These are phyloP conservation scores for Cetradonia linearis DNA, from an alignment of 495 filamentous ascomycete species.

Conservation along the genomic window DNA sequence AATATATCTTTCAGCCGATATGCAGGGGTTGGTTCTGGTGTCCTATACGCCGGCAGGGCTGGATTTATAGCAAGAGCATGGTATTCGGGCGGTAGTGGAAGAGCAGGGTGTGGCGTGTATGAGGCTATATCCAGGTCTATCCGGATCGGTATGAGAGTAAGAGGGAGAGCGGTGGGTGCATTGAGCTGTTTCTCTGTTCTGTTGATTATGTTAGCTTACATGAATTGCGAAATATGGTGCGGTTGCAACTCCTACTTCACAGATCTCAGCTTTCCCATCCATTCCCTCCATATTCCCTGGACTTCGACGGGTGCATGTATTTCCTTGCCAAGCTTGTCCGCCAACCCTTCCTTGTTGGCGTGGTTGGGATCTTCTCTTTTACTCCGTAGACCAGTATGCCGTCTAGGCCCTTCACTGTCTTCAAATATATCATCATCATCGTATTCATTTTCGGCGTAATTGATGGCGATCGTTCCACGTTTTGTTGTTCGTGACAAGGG, in stretches of 20 bases:
- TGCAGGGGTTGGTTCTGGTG: constrained; percentile 64
- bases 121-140: constrained; percentile 86
- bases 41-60: constrained; percentile 61
- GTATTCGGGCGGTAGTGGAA: constrained; percentile 54
- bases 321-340: constrained; percentile 78
- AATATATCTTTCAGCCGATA: constrained; percentile 89
- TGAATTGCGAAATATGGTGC: neutral
- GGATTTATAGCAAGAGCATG: constrained; percentile 54
- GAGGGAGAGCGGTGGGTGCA: constrained; percentile 73
- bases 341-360: constrained; percentile 44
- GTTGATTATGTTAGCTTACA: constrained; percentile 10
- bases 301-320: constrained; percentile 67
- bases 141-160: constrained; percentile 88
- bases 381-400: constrained; percentile 76
- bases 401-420: constrained; percentile 66
- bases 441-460: constrained; percentile 92
- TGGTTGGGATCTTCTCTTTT: constrained; percentile 63
- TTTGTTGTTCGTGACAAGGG: constrained; percentile 82
- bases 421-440: constrained; percentile 86
- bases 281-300: constrained; percentile 86
- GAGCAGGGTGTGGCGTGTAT: constrained; percentile 61
- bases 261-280: constrained; percentile 73
- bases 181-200: constrained; percentile 65
- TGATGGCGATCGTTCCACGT: constrained; percentile 88
- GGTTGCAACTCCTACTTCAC: constrained; percentile 30